phyloP scores from a whole-genome alignment of 2,329 filamentous ascomycete species.

The Stachybotrys chartarum region DNA sequence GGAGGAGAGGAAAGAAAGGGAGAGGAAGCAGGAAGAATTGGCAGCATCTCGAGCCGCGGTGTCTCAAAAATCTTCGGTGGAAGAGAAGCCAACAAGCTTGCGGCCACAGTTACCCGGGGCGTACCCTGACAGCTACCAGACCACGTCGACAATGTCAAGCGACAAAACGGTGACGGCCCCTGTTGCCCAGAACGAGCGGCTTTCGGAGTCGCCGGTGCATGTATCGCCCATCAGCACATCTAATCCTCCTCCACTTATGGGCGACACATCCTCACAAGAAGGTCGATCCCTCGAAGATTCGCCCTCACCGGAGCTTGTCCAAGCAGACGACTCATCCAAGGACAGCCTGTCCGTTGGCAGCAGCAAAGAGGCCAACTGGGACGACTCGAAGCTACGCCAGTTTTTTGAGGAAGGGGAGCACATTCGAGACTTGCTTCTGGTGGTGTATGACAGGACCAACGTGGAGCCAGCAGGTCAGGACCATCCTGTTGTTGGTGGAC shows the following conservation, averaged over 20 bases:
- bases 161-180: slow-evolving; percentile 22
- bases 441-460: slow-evolving; percentile 88
- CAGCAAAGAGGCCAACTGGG: slow-evolving; percentile 57
- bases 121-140: slow-evolving; percentile 33
- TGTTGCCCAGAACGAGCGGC: slow-evolving; percentile 30
- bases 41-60: not conserved
- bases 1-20: slow-evolving; percentile 14
- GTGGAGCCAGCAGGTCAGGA: slow-evolving; percentile 73
- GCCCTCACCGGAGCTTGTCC: slow-evolving; percentile 54
- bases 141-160: slow-evolving; percentile 19
- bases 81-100: slow-evolving; percentile 10
- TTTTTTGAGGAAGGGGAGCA: slow-evolving; percentile 89
- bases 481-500: slow-evolving; percentile 71
- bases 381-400: slow-evolving; percentile 73
- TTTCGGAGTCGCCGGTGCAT: slow-evolving; percentile 63
- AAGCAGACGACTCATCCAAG: slow-evolving; percentile 32
- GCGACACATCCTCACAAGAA: slow-evolving; percentile 65
- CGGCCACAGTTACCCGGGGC: slow-evolving; percentile 30
- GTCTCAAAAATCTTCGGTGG: slow-evolving; percentile 6
- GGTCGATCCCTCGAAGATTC: slow-evolving; percentile 57
- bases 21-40: not conserved
- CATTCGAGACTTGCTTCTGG: slow-evolving; percentile 80
- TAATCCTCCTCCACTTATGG: slow-evolving; percentile 60
- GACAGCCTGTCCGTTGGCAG: slow-evolving; percentile 27
- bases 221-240: slow-evolving; percentile 42